Evolutionary conservation across 139 green algal genomes (phyloP), one percentile per base, ranked within the genome.

Genomic region (Tetratostichococcus sp.): DNA sequence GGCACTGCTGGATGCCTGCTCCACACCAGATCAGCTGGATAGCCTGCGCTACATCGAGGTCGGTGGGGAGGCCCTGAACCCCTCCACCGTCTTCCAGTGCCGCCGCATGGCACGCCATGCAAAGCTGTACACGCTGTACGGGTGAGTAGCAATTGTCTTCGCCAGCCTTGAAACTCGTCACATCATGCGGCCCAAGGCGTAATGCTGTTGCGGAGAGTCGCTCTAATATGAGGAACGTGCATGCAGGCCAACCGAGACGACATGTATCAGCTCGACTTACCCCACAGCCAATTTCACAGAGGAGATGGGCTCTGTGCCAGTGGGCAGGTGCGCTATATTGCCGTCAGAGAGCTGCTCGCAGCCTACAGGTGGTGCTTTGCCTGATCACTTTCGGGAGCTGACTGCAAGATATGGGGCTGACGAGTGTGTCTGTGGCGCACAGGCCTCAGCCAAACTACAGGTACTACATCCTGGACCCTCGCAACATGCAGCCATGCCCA

Each of bases 381-480:
- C 11, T 11, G n/a, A n/a, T n/a, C n/a, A n/a, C n/a, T n/a, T n/a
- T n/a, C n/a, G n/a, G n/a, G n/a, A n/a, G n/a, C n/a, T n/a, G 8
- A 50, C 39, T 50, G 6, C 8, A 50, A 6, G 11, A 6, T n/a
- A n/a, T n/a, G n/a, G n/a, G n/a, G n/a, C n/a, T 50, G 75, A 86
- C 19, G n/a, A n/a, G n/a, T n/a, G n/a, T n/a, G n/a, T n/a, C n/a
- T n/a, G n/a, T n/a, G 39, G 39, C 39, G 6, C 78, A 81, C 65
- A 19, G 19, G 23, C 85, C 84, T 6, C 42, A 77, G 82, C 35
- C 31, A 70, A 43, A 89, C 87, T 58, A 72, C 85, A 28, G 73
- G 30, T 65, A 43, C 42, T 89, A 87, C 59, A 77, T 89, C 19
- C 43, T 86, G 21, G 76, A 85, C 30, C 26, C 65, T 17, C 75